Percentiles rank a stretch among this genome's conserved stretches.
These are phyloP conservation scores for Beta lomatogona DNA, from an alignment of 179 eudicot species.

Conservation along the genomic window DNA sequence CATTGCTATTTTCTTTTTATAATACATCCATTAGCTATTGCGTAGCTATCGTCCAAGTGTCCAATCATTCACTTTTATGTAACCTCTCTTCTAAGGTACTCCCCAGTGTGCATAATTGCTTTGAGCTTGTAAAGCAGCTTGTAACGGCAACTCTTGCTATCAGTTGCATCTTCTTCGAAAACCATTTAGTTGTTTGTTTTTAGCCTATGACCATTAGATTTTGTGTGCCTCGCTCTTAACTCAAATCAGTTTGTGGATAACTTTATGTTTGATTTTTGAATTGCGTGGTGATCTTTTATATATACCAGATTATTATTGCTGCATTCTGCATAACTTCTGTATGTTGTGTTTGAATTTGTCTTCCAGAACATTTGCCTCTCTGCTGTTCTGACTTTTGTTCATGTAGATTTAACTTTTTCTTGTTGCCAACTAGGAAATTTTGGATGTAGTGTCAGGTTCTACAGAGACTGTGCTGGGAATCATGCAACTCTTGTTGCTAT, in stretches of 20 bases:
- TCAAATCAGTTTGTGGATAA: background rate
- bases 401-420: background rate
- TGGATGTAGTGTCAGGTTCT: background rate
- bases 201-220: background rate
- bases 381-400: conserved; percentile 2
- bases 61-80: background rate
- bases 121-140: background rate
- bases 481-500: background rate
- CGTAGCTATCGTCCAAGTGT: background rate
- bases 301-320: background rate
- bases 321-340: background rate
- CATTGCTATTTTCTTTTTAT: background rate
- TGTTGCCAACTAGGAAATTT: background rate
- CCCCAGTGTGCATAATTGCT: background rate
- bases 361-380: background rate
- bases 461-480: background rate
- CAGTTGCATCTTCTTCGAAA: background rate
- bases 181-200: background rate
- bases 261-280: background rate
- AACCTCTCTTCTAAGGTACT: background rate
- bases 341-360: background rate
- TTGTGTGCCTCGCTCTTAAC: background rate
- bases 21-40: background rate
- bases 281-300: background rate
- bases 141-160: background rate